Evolutionary conservation across 208 protist genomes (phyloP), one percentile per base, ranked within the genome.

Genomic region (Leishmania lainsoni): DNA sequence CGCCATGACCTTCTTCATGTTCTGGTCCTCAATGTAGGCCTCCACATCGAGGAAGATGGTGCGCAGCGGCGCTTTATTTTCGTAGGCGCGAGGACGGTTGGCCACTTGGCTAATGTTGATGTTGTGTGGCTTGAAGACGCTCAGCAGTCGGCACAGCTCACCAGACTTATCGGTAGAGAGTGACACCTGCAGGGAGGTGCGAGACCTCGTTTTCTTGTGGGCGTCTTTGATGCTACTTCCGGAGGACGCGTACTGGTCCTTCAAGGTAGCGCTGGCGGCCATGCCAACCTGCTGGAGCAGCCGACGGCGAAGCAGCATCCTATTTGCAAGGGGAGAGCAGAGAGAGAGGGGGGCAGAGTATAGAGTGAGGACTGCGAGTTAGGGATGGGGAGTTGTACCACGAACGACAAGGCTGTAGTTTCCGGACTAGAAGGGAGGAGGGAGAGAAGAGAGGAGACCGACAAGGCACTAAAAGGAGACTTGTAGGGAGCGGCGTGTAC

Each of bases 1-100:
- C 39, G 5, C 58, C 29, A 94, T 65, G 42, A 86, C 72, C 42
- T 81, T 42, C 81, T 89, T 51, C 87, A 96, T 91, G 32, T 5
- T 16, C 5, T 80, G 66, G 59, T 89, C 78, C 20, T 83, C 75
- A 48, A 87, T 77, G 81, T 96, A 80, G 29, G 85, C 90, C 39
- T 93, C 89, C 20, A 92, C 84, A 72, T 96, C 90, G 26, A 94
- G 80, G 65, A 92, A 94, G 71, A 95, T 89, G 81, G 89, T 92
- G 79, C 91, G 84, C 54, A 81, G 78, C 45, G 65, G 56, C 5
- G 87, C 83, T 48, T 80, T 82, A 72, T 86, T 89, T 76, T 94
- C 91, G 81, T 89, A 90, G 14, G 89, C 45, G 22, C 80, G 85
- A 2, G 85, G 85, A 32, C 89, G 85, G 80, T 91, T 91, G 3